Percentiles rank a stretch among this genome's conserved stretches.
Evolutionary conservation across 345 rosid species (phyloP).

Genomic region (Gossypium mustelinum): DNA sequence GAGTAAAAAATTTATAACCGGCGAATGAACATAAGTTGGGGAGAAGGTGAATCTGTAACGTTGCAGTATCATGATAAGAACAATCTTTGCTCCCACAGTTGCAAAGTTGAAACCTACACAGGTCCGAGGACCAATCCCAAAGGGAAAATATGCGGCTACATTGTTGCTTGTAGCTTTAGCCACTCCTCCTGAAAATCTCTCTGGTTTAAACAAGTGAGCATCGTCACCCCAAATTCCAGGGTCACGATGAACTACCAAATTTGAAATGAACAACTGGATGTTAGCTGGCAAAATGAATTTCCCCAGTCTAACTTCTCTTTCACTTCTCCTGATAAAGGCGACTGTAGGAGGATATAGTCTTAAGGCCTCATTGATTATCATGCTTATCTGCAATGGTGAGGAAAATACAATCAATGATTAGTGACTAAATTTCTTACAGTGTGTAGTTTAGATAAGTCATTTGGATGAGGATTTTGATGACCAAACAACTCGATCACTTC

Average conservation of each 20-base stretch:
- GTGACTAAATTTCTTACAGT: slow-evolving; percentile 6
- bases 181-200: slow-evolving; percentile 32
- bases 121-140: slow-evolving; percentile 25
- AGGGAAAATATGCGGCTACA: slow-evolving; percentile 18
- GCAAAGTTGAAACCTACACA: slow-evolving; percentile 34
- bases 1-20: neutral
- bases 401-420: neutral
- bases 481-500: slow-evolving; percentile 32
- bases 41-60: slow-evolving; percentile 19
- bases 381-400: slow-evolving; percentile 20
- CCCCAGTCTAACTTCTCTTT: slow-evolving; percentile 28
- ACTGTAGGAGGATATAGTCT: slow-evolving; percentile 36
- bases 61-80: slow-evolving; percentile 17
- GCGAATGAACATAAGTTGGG: slow-evolving; percentile 22
- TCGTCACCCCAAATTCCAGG: slow-evolving; percentile 31
- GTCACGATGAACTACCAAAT: slow-evolving; percentile 28
- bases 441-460: slow-evolving; percentile 30
- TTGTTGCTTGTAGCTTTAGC: slow-evolving; percentile 26
- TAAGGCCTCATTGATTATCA: slow-evolving; percentile 34
- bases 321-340: neutral
- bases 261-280: slow-evolving; percentile 12
- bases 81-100: slow-evolving; percentile 12
- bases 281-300: slow-evolving; percentile 23
- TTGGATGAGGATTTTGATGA: slow-evolving; percentile 27
- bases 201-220: slow-evolving; percentile 30